Percentiles rank a stretch among this genome's conserved stretches.
These are phyloP conservation scores for Pichia sp. DNA, from an alignment of 1,139 yeast genomes.

Conservation along the genomic window DNA sequence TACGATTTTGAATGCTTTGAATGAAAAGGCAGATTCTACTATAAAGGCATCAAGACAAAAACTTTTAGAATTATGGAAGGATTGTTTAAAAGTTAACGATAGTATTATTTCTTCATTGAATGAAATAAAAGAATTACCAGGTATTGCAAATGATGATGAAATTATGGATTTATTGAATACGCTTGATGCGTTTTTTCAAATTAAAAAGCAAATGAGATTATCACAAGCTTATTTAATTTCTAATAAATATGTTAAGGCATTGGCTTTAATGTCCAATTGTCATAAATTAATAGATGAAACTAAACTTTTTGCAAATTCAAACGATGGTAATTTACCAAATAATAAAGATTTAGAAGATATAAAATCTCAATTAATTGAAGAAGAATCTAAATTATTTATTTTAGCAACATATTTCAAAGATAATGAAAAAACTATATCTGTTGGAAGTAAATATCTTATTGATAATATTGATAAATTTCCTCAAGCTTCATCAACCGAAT, in stretches of 20 bases:
- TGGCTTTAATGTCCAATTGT: conserved; percentile 38
- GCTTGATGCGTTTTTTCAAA: conserved; percentile 42
- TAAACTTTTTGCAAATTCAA: conserved; percentile 10
- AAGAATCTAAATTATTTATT: conserved; percentile 41
- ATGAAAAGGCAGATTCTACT: conserved; percentile 14
- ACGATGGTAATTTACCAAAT: conserved; percentile 30
- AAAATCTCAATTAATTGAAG: conserved; percentile 28
- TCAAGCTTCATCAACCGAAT: conserved; percentile 32
- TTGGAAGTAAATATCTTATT: conserved; percentile 30
- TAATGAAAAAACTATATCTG: conserved; percentile 9
- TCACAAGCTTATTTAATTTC: conserved; percentile 46
- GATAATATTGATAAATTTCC: conserved; percentile 49
- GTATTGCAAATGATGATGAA: conserved; percentile 81
- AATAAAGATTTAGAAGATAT: conserved; percentile 34
- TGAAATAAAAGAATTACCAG: conserved; percentile 74
- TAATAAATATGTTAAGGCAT: conserved; percentile 45
- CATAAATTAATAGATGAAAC: conserved; percentile 33
- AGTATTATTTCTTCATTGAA: conserved; percentile 43
- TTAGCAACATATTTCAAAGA: conserved; percentile 40
- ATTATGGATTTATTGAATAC: conserved; percentile 49
- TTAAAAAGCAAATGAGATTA: conserved; percentile 40
- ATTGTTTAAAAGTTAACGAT: conserved; percentile 44
- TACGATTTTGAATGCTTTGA: conserved; percentile 34
- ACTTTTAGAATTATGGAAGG: conserved; percentile 37
- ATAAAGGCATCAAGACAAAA: conserved; percentile 21